Evolutionary conservation across 2,329 filamentous ascomycete genomes (phyloP).

Genomic region (Pyrenochaeta sp.): DNA sequence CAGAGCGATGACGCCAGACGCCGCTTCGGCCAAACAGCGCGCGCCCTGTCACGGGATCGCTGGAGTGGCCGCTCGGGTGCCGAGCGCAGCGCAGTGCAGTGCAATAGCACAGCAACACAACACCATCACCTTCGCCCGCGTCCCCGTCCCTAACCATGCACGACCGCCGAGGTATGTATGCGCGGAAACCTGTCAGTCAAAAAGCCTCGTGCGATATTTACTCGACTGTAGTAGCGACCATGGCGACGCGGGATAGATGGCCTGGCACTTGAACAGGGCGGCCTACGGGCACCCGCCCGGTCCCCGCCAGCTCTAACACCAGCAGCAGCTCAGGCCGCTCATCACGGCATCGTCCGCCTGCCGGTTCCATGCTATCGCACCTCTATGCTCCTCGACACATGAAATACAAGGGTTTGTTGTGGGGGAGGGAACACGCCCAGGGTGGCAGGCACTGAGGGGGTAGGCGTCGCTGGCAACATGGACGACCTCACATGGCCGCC

Average conservation of each 20-base stretch:
- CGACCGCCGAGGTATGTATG: neutral
- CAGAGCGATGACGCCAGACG: constrained; percentile 16
- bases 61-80: neutral
- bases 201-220: neutral
- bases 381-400: neutral
- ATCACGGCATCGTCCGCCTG: constrained; percentile 3
- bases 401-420: neutral
- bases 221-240: neutral
- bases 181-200: neutral
- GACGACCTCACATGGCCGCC: neutral
- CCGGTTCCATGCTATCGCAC: neutral
- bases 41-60: neutral
- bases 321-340: neutral
- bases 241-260: constrained; percentile 8
- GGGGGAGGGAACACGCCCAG: neutral
- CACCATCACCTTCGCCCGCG: neutral
- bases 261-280: neutral
- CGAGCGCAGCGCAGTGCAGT: neutral
- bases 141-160: neutral
- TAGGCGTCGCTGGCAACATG: neutral
- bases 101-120: neutral
- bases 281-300: neutral
- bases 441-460: neutral
- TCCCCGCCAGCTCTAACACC: constrained; percentile 6
- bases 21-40: neutral